phyloP scores from a whole-genome alignment of 192 early-diverging fungal species.

The Mortierella hygrophila region DNA sequence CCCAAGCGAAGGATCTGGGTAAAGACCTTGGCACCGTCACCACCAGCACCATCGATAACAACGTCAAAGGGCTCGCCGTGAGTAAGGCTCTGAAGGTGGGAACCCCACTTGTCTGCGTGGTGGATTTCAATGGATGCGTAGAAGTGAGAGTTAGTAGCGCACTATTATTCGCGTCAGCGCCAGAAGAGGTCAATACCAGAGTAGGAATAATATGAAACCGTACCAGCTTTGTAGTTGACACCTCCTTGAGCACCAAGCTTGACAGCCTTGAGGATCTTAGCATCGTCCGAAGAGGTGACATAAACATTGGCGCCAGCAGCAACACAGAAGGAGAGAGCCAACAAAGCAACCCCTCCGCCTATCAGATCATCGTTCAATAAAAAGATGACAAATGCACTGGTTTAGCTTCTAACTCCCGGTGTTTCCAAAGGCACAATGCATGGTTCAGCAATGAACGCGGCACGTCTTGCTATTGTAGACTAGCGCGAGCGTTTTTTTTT shows the following conservation, averaged over 20 bases:
- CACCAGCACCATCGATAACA: constrained; percentile 79
- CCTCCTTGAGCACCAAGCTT: constrained; percentile 76
- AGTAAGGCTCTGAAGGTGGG: constrained; percentile 57
- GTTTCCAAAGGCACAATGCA: background rate
- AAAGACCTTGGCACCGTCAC: constrained; percentile 59
- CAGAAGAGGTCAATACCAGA: background rate
- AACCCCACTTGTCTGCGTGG: constrained; percentile 59
- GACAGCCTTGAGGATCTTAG: constrained; percentile 74
- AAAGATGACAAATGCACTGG: background rate
- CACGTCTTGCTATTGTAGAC: background rate
- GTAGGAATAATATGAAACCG: background rate
- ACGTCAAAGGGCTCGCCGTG: constrained; percentile 57
- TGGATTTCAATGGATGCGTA: background rate
- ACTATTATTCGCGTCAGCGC: background rate
- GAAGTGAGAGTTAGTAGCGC: background rate
- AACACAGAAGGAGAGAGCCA: constrained; percentile 75
- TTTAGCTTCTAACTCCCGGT: background rate
- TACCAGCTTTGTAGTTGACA: constrained; percentile 76
- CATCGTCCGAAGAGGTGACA: constrained; percentile 74
- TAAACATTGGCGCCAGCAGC: constrained; percentile 77
- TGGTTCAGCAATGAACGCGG: background rate
- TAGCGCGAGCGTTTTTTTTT: background rate
- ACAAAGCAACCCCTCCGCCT: constrained; percentile 78
- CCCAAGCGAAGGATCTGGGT: constrained; percentile 59
- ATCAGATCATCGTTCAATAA: background rate